Base-by-base conservation (phyloP, 441 rosid species). In the Brassica hybrid region DNA sequence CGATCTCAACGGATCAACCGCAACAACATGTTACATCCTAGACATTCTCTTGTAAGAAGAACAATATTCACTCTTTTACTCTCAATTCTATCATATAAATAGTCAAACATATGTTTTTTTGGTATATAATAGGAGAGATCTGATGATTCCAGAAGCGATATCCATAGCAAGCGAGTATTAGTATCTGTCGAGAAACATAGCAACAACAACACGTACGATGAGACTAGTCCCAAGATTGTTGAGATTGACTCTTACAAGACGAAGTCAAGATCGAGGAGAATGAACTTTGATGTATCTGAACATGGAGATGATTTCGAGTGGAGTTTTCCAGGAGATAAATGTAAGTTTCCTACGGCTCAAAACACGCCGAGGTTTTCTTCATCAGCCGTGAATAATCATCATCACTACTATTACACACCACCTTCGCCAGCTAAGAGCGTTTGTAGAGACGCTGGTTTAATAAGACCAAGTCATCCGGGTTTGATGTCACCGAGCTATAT, bases 181-280 rank as follows among this genome's bases (percentile, higher is more conserved):
- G 65, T 85, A 43, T 84, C 89, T 36, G 80, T 80, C 3, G 99
- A 93, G 56, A 73, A 75, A 79, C 79, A 79, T 71, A 75, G 38
- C 6, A 62, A 52, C 45, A 62, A 52, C 45, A 82, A 75, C 73
- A 76, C 74, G 2, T 80, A 79, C 1, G 96, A 93, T 34, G 95
- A 89, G 57, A 95, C 69, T 1, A 95, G 85, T 71, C 89, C 98
- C 3, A 95, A 89, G 79, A 95, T 89, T 2, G 99, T 95, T 7
- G 97, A 95, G 83, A 91, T 95, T 9, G 99, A 95, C 69, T 91
- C 97, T 0, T 87, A 68, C 83, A 93, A 85, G 83, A 90, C 94
- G 10, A 86, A 86, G 77, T 82, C 94, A 41, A 88, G 92, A 79
- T 90, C 96, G 2, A 93, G 85, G 36, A 79, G 94, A 58, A 82